phyloP scores from a whole-genome alignment of 345 rosid genomes.

The Arabis hirsuta region DNA sequence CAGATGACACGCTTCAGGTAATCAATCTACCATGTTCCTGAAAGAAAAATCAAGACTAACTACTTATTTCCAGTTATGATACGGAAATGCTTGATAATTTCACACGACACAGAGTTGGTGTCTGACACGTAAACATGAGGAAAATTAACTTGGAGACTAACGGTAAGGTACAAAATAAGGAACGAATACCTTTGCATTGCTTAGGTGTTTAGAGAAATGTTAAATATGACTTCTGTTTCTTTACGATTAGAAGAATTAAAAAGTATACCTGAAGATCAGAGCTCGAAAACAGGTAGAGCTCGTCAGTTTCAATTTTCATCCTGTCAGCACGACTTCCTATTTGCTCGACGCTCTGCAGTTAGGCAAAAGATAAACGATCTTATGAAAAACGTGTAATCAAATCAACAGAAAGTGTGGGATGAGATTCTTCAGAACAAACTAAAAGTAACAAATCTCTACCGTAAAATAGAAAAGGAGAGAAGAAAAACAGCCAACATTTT shows the following conservation, averaged over 20 bases:
- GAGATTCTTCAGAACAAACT: slow-evolving; percentile 18
- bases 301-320: slow-evolving; percentile 61
- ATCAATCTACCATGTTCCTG: slow-evolving; percentile 4
- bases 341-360: slow-evolving; percentile 85
- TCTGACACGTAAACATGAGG: slow-evolving; percentile 1
- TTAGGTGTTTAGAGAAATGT: neutral
- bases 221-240: neutral
- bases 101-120: slow-evolving; percentile 1
- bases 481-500: slow-evolving; percentile 10
- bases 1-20: slow-evolving; percentile 1
- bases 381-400: slow-evolving; percentile 16
- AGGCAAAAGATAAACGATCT: neutral
- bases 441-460: neutral
- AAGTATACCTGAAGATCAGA: slow-evolving; percentile 80
- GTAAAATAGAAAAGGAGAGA: neutral
- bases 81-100: slow-evolving; percentile 21
- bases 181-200: neutral
- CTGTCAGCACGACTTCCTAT: slow-evolving; percentile 90
- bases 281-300: slow-evolving; percentile 78
- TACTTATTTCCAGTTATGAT: slow-evolving; percentile 1
- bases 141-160: slow-evolving; percentile 6
- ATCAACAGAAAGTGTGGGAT: neutral
- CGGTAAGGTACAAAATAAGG: neutral
- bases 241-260: slow-evolving; percentile 6
- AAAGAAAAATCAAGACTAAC: neutral